Percentiles rank a stretch among this genome's conserved stretches.
These are phyloP conservation scores for Tulasnella sp. DNA, from an alignment of 768 basidiomycete genomes.

Conservation along the genomic window DNA sequence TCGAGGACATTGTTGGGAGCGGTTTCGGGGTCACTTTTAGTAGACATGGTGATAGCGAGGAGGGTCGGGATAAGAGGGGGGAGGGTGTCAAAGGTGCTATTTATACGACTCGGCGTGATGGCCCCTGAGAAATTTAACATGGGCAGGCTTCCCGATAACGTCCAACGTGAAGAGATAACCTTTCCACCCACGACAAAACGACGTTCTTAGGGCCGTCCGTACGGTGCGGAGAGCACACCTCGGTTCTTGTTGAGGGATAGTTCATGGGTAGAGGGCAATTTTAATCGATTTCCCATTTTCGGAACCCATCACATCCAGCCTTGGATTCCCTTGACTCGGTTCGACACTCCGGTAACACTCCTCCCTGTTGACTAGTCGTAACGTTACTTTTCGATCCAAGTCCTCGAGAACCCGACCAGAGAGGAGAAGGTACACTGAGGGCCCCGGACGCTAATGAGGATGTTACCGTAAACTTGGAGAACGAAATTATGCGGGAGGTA, in stretches of 20 bases:
- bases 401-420: not conserved
- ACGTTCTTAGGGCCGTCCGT: not conserved
- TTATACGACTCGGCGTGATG: not conserved
- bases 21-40: not conserved
- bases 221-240: no score
- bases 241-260: no score
- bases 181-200: not conserved
- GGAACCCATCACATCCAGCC: not conserved
- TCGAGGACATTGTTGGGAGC: constrained; percentile 29
- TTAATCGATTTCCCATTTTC: not conserved
- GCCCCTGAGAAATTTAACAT: not conserved
- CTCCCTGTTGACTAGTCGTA: not conserved
- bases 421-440: not conserved
- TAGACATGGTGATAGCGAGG: not conserved
- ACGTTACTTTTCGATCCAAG: not conserved
- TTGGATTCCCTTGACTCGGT: not conserved
- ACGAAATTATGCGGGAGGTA: no score
- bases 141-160: not conserved
- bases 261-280: no score
- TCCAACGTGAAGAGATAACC: not conserved
- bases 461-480: no score
- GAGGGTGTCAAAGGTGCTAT: not conserved
- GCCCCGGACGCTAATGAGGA: no score
- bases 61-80: no score
- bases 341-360: not conserved